Percentiles rank a stretch among this genome's conserved stretches.
These are phyloP conservation scores for Jacaranda copaia DNA, from an alignment of 257 asterid species.

Conservation along the genomic window DNA sequence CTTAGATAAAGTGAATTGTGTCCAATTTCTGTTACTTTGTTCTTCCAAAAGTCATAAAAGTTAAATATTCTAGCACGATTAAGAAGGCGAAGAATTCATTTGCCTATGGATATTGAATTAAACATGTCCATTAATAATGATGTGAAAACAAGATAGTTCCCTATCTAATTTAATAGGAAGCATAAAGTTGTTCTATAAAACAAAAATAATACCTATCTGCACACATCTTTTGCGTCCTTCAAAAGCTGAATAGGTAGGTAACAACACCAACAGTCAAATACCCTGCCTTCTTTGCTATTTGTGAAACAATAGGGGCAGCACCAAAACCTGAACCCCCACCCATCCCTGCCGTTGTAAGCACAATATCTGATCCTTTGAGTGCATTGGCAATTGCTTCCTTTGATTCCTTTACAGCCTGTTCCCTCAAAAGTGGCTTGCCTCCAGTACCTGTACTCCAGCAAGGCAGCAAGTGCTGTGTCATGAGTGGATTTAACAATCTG, in stretches of 20 bases:
- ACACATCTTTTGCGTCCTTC: slow-evolving; percentile 95
- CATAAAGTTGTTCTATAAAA: neutral
- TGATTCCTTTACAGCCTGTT: slow-evolving; percentile 98
- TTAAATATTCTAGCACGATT: neutral
- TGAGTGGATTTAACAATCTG: neutral
- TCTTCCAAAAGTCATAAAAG: too few species aligned
- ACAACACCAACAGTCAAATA: slow-evolving; percentile 98
- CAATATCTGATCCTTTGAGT: slow-evolving; percentile 98
- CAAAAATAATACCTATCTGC: slow-evolving; percentile 65
- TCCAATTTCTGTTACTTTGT: neutral
- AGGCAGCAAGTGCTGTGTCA: neutral
- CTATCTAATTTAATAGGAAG: slow-evolving; percentile 12
- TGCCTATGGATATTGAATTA: too few species aligned
- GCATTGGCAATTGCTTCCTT: slow-evolving; percentile 87
- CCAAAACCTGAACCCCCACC: slow-evolving; percentile 99
- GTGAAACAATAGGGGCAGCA: slow-evolving; percentile 97
- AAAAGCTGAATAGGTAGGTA: slow-evolving; percentile 95
- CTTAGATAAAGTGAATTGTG: neutral
- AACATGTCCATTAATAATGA: too few species aligned
- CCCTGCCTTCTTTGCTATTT: slow-evolving; percentile 92
- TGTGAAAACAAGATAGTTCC: neutral
- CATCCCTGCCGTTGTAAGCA: slow-evolving; percentile 98
- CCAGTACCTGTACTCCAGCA: slow-evolving; percentile 78
- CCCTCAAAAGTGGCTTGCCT: slow-evolving; percentile 94
- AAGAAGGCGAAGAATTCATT: neutral